A percentile compares a stretch with the other conserved stretches of the same genome.
Evolutionary conservation across 2,329 filamentous ascomycete species (phyloP).

Genomic region (Verticillium klebahnii): DNA sequence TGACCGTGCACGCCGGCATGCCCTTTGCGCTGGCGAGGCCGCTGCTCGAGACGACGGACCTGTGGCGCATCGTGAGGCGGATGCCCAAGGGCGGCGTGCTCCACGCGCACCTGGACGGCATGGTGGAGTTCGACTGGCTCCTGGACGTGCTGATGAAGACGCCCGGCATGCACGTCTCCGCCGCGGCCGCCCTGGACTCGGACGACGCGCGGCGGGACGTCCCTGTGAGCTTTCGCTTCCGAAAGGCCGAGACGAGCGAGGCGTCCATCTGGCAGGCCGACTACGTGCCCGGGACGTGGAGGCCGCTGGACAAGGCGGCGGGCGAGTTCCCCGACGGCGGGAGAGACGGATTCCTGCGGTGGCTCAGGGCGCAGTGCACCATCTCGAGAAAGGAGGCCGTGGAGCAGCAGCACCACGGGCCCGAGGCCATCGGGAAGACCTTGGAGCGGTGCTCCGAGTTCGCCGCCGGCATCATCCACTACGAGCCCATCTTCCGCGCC

Average conservation of each 20-base stretch:
- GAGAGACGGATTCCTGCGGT: conserved; percentile 60
- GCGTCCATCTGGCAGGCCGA: conserved; percentile 51
- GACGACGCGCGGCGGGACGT: conserved; percentile 44
- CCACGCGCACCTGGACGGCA: conserved; percentile 78
- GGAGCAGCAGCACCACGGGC: conserved; percentile 64
- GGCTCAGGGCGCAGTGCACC: conserved; percentile 64
- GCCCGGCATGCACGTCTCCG: conserved; percentile 63
- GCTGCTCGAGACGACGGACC: conserved; percentile 68
- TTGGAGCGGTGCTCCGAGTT: conserved; percentile 66
- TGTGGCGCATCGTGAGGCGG: conserved; percentile 71
- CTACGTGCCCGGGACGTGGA: conserved; percentile 52
- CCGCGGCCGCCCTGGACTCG: conserved; percentile 46
- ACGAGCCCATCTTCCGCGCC: conserved; percentile 75
- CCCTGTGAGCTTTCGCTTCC: conserved; percentile 53
- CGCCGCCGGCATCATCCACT: conserved; percentile 66
- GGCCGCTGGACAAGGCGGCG: conserved; percentile 55
- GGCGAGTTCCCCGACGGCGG: conserved; percentile 66
- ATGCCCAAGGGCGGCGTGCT: conserved; percentile 80
- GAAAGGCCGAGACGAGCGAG: conserved; percentile 29
- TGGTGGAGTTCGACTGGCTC: conserved; percentile 73
- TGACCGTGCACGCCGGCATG: conserved; percentile 71
- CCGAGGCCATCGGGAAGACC: conserved; percentile 74
- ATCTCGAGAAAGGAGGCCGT: conserved; percentile 66
- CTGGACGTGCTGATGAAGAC: conserved; percentile 62
- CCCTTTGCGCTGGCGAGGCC: conserved; percentile 76